phyloP scores from a whole-genome alignment of 495 filamentous ascomycete genomes.

The Aspergillus hancockii region DNA sequence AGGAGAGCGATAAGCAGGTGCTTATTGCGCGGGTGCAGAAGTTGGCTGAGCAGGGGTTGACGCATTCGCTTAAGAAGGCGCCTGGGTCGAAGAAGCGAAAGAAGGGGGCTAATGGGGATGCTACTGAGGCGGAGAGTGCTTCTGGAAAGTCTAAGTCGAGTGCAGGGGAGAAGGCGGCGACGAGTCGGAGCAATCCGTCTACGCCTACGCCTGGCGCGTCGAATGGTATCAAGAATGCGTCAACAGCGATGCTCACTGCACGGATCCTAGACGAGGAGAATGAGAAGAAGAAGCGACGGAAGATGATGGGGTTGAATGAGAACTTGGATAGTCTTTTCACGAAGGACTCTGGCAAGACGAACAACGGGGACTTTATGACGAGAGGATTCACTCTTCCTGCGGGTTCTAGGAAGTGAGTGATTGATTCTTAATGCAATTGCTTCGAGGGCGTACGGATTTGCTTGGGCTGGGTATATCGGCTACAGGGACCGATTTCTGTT shows the following conservation, averaged over 20 bases:
- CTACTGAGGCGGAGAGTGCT: slow-evolving; percentile 3
- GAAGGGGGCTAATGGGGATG: slow-evolving; percentile 46
- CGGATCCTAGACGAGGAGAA: slow-evolving; percentile 85
- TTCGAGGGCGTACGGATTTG: slow-evolving; percentile 8
- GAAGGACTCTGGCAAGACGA: slow-evolving; percentile 49
- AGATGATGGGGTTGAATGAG: slow-evolving; percentile 63
- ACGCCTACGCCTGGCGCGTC: slow-evolving; percentile 33
- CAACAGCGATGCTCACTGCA: slow-evolving; percentile 80
- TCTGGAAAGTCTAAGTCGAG: neutral
- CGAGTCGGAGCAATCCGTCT: slow-evolving; percentile 29
- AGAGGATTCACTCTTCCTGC: slow-evolving; percentile 68
- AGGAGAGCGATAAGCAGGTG: slow-evolving; percentile 67
- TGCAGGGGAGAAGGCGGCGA: slow-evolving; percentile 10
- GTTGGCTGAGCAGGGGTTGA: slow-evolving; percentile 68
- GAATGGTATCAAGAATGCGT: slow-evolving; percentile 77
- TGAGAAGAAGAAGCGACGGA: slow-evolving; percentile 76
- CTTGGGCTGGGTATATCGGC: slow-evolving; percentile 3
- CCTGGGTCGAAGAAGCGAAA: slow-evolving; percentile 70
- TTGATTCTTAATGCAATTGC: slow-evolving; percentile 2
- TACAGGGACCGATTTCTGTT: slow-evolving; percentile 14
- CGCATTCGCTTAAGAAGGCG: slow-evolving; percentile 87
- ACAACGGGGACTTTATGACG: slow-evolving; percentile 74
- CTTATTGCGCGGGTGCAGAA: slow-evolving; percentile 63
- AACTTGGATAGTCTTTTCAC: slow-evolving; percentile 72
- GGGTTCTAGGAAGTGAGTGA: slow-evolving; percentile 32